A percentile compares a stretch with the other conserved stretches of the same genome.
Evolutionary conservation across 345 rosid species (phyloP).

Genomic region (Murraya koenigii): DNA sequence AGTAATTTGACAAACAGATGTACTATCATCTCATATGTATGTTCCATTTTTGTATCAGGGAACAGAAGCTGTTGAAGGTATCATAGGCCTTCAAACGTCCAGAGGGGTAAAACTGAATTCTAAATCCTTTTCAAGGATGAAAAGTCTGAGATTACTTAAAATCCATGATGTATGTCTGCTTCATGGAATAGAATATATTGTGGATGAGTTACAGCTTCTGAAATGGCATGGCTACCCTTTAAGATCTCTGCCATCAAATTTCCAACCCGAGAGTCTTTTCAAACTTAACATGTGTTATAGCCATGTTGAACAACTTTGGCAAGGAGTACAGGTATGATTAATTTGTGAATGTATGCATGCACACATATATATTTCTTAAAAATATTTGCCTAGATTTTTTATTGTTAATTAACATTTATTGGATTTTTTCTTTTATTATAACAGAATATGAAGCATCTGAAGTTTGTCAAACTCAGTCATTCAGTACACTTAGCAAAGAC

Average conservation of each 20-base stretch:
- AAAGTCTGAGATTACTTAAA: background rate
- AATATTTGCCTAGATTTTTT: background rate
- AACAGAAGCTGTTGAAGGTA: background rate
- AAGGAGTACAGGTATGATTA: background rate
- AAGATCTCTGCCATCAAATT: background rate
- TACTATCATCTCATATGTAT: background rate
- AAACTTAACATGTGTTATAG: background rate
- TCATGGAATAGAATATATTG: background rate
- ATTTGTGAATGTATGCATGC: background rate
- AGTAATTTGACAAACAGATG: too few species aligned
- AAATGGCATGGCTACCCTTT: background rate
- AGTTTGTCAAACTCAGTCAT: background rate
- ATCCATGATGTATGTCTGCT: background rate
- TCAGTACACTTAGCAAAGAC: background rate
- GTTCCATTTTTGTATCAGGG: background rate
- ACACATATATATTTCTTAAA: background rate
- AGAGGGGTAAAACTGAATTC: background rate
- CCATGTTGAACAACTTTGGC: background rate
- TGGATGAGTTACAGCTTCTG: background rate
- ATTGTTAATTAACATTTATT: background rate
- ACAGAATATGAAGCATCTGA: background rate
- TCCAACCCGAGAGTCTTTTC: background rate
- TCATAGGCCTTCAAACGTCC: background rate
- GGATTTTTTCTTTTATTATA: background rate
- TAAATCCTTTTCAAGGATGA: background rate